These are phyloP conservation scores for Cercospora canescens DNA, from an alignment of 2,329 filamentous ascomycete genomes.

Conservation along the genomic window DNA sequence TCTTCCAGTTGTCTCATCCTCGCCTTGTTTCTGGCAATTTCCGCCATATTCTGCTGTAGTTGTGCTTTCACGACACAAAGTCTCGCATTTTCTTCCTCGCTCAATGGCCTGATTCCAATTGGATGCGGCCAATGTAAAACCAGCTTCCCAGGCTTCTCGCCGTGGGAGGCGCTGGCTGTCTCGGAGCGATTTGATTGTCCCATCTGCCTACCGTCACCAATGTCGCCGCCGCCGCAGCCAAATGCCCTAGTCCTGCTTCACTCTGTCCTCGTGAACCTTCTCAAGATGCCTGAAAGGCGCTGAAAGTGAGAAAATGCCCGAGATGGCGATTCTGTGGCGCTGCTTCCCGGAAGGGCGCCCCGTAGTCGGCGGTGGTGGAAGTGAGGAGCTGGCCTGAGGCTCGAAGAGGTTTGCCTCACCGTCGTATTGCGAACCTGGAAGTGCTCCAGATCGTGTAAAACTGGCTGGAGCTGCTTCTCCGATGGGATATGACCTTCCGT, in stretches of 20 bases:
- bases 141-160: neutral
- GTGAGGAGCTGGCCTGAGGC: neutral
- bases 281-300: too few relatives aligned
- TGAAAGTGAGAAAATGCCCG: neutral
- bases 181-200: too few relatives aligned
- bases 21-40: neutral
- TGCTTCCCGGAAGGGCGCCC: too few relatives aligned
- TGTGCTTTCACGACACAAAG: neutral
- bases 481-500: neutral
- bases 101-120: neutral
- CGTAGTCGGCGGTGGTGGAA: neutral
- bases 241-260: neutral
- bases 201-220: neutral
- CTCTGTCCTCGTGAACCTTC: neutral
- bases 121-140: neutral
- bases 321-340: neutral
- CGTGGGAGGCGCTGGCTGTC: neutral
- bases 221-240: neutral
- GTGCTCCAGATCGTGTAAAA: neutral
- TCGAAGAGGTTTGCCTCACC: neutral
- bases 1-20: neutral
- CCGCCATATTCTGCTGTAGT: neutral
- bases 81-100: neutral
- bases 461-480: neutral
- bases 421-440: neutral